Evolutionary conservation across 768 basidiomycete genomes (phyloP), one percentile per base, ranked within the genome.

Genomic region (Thelephora aurantiotincta): DNA sequence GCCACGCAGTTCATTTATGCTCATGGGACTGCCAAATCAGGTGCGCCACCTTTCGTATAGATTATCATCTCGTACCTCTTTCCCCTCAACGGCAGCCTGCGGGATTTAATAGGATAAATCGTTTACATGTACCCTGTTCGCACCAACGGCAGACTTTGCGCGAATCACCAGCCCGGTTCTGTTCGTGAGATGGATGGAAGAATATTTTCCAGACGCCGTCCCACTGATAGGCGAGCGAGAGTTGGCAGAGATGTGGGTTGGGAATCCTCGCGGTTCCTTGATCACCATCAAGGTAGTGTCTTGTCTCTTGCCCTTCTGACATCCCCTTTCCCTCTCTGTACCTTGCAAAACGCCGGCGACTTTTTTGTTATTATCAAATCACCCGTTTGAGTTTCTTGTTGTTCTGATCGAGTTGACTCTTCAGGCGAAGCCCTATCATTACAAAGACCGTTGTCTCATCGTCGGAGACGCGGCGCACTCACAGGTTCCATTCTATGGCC

Each of bases 1-100:
- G 94, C 96, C 94, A 54, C 84, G 94, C 60, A 88, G 92, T 65
- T 89, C 91, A 43, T 98, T 98, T 73, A 99, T 99, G 94, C 78
- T 99, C 58, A 97, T 99, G 58, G 94, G 91, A 18, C 79, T 99
- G 49, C 92, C 94, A 55, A 99, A 99, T 71, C 82, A 87, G 74
- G 94, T 94, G 67, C 67, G 68, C 50, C 58, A 46, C 52, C 54
- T 45, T 52, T 55, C 37, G 11, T 36, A 50, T 57, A 58, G 57
- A 52, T 51, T 54, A 41, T 44, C 47, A 50, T 48, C 46, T 61
- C 58, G 58, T 58, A 63, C 60, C 57, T 48, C 51, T 22, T 48
- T 18, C 41, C 46, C 33, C 33, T 44, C 47, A 47, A 48, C 48
- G 54, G 22, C 35, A 50, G 51, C 49, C 53, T 48, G 52, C 47